A percentile compares a stretch with the other conserved stretches of the same genome.
Conservation (phyloP, 2,329 filamentous ascomycete genomes). For the Lachnellula willkommii region DNA sequence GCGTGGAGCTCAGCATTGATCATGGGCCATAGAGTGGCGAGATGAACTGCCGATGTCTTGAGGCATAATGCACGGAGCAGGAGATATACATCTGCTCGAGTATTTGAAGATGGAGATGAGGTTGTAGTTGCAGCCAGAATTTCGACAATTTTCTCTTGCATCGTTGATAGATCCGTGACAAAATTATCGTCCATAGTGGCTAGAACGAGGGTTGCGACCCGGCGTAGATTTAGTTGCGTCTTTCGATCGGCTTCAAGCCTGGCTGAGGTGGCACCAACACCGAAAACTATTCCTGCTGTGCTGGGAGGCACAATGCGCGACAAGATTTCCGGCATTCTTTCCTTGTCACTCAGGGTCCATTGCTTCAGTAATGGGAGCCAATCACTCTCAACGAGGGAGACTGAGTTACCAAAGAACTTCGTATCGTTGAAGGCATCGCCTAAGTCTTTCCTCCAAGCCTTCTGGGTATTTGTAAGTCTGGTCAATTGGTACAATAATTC, state of each 20-base stretch:
- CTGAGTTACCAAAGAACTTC: constrained; percentile 71
- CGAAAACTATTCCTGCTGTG: constrained; percentile 94
- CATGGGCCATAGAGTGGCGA: constrained; percentile 84
- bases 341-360: constrained; percentile 82
- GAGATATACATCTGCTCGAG: constrained; percentile 84
- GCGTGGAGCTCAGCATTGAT: constrained; percentile 81
- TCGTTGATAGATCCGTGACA: constrained; percentile 63
- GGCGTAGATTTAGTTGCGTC: constrained; percentile 82
- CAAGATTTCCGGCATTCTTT: constrained; percentile 76
- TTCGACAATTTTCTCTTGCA: constrained; percentile 82
- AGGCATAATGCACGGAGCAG: constrained; percentile 77
- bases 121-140: constrained; percentile 76
- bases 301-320: constrained; percentile 75
- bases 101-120: constrained; percentile 86
- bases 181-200: constrained; percentile 75
- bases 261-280: constrained; percentile 92
- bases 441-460: constrained; percentile 89
- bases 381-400: constrained; percentile 60
- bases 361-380: constrained; percentile 84
- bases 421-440: constrained; percentile 86
- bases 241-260: constrained; percentile 91
- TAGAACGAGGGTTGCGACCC: constrained; percentile 74
- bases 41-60: constrained; percentile 70
- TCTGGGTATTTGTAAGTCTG: constrained; percentile 72
- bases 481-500: constrained; percentile 71